These are phyloP conservation scores for Neurospora sp. DNA, from an alignment of 495 filamentous ascomycete genomes.

Conservation along the genomic window DNA sequence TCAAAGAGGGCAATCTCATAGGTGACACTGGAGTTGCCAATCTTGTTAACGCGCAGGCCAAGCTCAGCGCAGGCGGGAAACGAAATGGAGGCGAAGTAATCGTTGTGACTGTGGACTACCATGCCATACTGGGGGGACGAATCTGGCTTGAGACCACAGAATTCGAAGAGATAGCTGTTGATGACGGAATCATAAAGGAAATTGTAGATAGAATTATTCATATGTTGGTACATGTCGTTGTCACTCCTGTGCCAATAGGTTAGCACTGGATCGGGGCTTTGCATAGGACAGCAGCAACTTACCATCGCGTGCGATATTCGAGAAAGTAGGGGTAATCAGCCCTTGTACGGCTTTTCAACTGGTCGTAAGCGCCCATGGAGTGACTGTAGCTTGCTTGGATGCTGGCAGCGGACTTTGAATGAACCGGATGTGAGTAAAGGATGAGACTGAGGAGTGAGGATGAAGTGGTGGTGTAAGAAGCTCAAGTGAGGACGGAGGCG, in stretches of 20 bases:
- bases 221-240: slow-evolving; percentile 91
- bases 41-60: slow-evolving; percentile 68
- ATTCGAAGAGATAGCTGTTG: slow-evolving; percentile 76
- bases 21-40: slow-evolving; percentile 80
- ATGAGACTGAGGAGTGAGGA: neutral
- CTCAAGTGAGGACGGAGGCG: neutral
- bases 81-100: slow-evolving; percentile 74
- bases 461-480: neutral
- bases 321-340: slow-evolving; percentile 70
- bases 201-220: slow-evolving; percentile 78
- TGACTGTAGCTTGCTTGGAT: neutral
- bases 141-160: slow-evolving; percentile 66
- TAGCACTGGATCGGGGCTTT: neutral
- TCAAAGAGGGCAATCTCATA: slow-evolving; percentile 90
- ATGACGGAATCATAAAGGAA: slow-evolving; percentile 79
- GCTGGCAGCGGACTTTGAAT: neutral
- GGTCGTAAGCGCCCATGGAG: slow-evolving; percentile 24
- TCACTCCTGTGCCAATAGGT: slow-evolving; percentile 52
- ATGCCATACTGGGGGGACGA: slow-evolving; percentile 62
- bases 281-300: slow-evolving; percentile 5
- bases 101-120: slow-evolving; percentile 71
- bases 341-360: slow-evolving; percentile 53
- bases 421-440: neutral
- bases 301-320: slow-evolving; percentile 87
- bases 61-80: slow-evolving; percentile 79